Evolutionary conservation across 225 moss, liverwort and hornwort genomes (phyloP).

Genomic region (Polytrichum formosum): DNA sequence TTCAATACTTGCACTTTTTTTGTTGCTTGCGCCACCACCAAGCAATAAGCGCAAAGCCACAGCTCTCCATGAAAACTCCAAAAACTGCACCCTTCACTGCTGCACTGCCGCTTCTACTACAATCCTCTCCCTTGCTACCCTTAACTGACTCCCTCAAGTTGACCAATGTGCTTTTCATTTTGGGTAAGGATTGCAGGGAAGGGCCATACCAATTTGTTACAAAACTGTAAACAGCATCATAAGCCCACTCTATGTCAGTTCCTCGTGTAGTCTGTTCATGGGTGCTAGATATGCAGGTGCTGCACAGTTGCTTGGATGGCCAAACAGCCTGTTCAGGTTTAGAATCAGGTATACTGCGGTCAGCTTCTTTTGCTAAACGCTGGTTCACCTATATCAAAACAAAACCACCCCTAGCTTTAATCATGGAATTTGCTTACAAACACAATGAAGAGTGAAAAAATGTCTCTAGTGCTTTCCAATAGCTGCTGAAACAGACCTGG

Average conservation of each 20-base stretch:
- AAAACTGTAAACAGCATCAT: conserved; percentile 68
- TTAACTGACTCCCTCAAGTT: neutral
- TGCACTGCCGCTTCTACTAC: conserved; percentile 32
- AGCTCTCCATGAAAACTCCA: conserved; percentile 65
- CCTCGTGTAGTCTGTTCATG: conserved; percentile 13
- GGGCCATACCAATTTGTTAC: conserved; percentile 71
- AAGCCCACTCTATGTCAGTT: conserved; percentile 68
- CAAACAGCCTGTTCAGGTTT: conserved; percentile 54
- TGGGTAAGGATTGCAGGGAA: conserved; percentile 35
- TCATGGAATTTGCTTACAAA: neutral
- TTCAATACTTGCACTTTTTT: conserved; percentile 91
- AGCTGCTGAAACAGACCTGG: no score
- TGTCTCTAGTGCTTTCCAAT: no score
- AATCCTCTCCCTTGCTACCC: conserved; percentile 9
- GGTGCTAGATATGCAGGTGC: conserved; percentile 42
- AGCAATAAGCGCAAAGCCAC: conserved; percentile 66
- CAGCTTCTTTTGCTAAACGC: conserved; percentile 46
- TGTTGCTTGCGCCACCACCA: conserved; percentile 83
- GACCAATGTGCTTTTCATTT: neutral
- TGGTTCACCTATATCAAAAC: conserved; percentile 56
- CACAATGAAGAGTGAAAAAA: no score
- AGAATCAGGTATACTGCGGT: conserved; percentile 23
- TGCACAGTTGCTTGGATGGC: conserved; percentile 71
- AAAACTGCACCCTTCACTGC: conserved; percentile 50
- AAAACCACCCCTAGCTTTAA: neutral